Percentiles rank a stretch among this genome's conserved stretches.
phyloP scores from a whole-genome alignment of 495 filamentous ascomycete species.

The Podospora conica region DNA sequence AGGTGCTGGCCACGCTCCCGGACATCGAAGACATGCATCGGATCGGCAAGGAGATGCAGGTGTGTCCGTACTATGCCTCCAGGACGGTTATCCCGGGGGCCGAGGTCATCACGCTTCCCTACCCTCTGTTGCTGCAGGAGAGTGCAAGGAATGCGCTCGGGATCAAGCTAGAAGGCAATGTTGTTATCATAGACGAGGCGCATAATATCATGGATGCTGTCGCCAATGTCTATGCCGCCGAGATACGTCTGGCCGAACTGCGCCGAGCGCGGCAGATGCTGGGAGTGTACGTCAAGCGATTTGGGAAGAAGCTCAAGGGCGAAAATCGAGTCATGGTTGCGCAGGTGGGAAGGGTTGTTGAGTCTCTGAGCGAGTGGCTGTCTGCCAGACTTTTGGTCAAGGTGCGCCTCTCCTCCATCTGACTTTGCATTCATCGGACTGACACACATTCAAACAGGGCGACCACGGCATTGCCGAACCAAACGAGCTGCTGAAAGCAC shows the following conservation, averaged over 20 bases:
- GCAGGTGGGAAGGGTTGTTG: constrained; percentile 73
- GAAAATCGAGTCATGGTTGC: constrained; percentile 90
- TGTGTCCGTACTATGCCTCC: constrained; percentile 96
- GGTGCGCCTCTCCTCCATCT: constrained; percentile 31
- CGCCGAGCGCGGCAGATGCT: constrained; percentile 66
- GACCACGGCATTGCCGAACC: constrained; percentile 55
- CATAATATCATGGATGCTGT: constrained; percentile 98
- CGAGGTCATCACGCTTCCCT: constrained; percentile 92
- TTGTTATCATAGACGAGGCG: constrained; percentile 93
- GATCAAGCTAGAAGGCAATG: constrained; percentile 77
- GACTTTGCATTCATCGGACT: neutral
- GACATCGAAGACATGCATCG: constrained; percentile 89
- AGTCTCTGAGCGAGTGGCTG: constrained; percentile 65
- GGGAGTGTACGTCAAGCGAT: constrained; percentile 76
- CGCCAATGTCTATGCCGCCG: constrained; percentile 74
- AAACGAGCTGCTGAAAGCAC: constrained; percentile 67
- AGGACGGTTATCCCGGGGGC: constrained; percentile 72
- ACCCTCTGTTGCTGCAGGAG: constrained; percentile 82
- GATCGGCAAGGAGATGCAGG: constrained; percentile 69
- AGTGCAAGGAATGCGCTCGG: constrained; percentile 83
- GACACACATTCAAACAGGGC: constrained; percentile 21
- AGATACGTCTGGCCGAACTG: constrained; percentile 66
- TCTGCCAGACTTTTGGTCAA: constrained; percentile 39
- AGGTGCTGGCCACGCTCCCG: constrained; percentile 72
- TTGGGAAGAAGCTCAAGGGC: constrained; percentile 74